A percentile compares a stretch with the other conserved stretches of the same genome.
Conservation (phyloP, 176 grass and related monocot genomes). For the Pharus latifolius region DNA sequence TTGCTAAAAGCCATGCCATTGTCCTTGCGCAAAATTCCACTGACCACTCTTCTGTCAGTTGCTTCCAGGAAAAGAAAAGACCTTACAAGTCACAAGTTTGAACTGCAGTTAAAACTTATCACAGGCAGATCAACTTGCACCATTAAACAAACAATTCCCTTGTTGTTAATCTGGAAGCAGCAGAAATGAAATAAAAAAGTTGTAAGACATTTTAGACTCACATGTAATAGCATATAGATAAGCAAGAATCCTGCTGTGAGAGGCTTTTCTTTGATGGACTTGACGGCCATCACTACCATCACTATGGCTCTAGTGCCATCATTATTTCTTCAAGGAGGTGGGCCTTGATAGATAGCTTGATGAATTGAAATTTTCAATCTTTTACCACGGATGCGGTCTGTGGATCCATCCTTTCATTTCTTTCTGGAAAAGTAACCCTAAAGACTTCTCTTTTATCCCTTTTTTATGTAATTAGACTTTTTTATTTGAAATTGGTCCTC, state of each 20-base stretch:
- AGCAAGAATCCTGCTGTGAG: conserved; percentile 20
- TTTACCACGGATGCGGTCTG: background rate
- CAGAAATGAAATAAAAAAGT: background rate
- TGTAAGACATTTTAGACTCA: conserved; percentile 10
- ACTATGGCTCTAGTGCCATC: conserved; percentile 17
- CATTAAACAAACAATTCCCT: too few species aligned
- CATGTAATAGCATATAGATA: conserved; percentile 13
- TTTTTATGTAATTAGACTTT: too few species aligned
- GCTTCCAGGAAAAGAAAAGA: background rate
- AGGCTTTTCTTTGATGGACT: conserved; percentile 23
- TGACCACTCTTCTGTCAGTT: too few species aligned
- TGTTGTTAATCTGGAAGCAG: too few species aligned
- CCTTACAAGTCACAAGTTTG: too few species aligned
- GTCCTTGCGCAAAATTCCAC: background rate
- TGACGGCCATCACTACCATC: conserved; percentile 35
- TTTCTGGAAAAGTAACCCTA: too few species aligned
- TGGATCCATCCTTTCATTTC: too few species aligned
- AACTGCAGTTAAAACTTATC: too few species aligned
- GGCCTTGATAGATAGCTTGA: background rate
- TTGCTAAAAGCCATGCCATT: conserved; percentile 1
- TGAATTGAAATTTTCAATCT: background rate
- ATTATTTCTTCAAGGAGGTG: conserved; percentile 20
- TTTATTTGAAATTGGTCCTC: too few species aligned
- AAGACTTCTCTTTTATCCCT: too few species aligned
- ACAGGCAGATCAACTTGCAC: too few species aligned